Evolutionary conservation across 78 protist genomes (phyloP).

Genomic region (Cyanophora paradoxa): DNA sequence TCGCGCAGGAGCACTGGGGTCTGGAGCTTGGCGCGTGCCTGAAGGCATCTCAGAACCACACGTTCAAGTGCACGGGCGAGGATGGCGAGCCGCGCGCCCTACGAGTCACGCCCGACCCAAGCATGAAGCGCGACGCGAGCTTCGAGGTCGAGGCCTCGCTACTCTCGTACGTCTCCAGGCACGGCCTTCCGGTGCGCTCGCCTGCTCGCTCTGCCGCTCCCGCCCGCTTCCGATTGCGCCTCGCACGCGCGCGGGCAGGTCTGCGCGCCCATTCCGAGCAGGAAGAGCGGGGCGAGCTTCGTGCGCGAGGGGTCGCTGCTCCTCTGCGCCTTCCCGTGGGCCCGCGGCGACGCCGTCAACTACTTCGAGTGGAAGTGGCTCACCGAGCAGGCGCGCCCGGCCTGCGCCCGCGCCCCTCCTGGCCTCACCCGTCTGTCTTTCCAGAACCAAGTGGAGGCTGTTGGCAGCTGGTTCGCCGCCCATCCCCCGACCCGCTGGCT

Average conservation of each 20-base stretch:
- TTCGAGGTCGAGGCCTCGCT: slow-evolving; percentile 28
- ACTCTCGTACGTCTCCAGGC: slow-evolving; percentile 18
- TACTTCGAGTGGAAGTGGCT: slow-evolving; percentile 43
- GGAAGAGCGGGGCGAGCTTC: too few species aligned
- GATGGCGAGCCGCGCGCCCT: slow-evolving; percentile 6
- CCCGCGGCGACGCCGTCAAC: slow-evolving; percentile 40
- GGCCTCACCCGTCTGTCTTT: too few species aligned
- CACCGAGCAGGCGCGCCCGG: slow-evolving; percentile 1
- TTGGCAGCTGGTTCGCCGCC: slow-evolving; percentile 52
- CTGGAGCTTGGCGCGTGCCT: slow-evolving; percentile 32
- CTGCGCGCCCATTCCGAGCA: too few species aligned
- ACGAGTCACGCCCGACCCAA: slow-evolving; percentile 55
- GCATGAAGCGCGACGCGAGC: neutral
- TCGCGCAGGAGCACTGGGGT: slow-evolving; percentile 28
- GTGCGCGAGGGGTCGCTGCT: neutral
- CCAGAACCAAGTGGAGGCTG: slow-evolving; percentile 28
- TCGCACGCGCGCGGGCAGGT: too few species aligned
- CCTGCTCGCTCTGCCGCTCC: too few species aligned
- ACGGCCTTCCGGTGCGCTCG: slow-evolving; percentile 32
- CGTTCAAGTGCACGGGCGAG: slow-evolving; percentile 20
- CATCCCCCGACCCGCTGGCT: too few species aligned
- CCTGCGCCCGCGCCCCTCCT: too few species aligned
- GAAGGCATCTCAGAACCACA: slow-evolving; percentile 55
- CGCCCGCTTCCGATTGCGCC: too few species aligned
- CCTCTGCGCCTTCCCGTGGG: slow-evolving; percentile 32